Percentiles rank a stretch among this genome's conserved stretches.
Conservation (phyloP, 1,139 yeast species). For the Candida sp. region DNA sequence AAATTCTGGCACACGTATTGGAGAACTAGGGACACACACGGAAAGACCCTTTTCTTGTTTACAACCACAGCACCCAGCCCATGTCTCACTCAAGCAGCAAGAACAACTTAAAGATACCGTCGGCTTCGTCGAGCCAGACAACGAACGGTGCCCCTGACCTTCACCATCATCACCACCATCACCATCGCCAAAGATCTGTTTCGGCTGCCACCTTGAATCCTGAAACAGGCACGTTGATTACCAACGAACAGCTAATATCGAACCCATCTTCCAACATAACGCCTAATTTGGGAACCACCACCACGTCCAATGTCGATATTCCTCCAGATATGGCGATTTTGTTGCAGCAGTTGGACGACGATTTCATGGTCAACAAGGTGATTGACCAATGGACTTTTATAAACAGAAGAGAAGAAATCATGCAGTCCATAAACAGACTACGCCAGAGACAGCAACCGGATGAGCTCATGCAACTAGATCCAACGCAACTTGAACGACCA, state of each 20-base stretch:
- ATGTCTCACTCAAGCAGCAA: conserved; percentile 3
- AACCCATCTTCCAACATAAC: conserved; percentile 12
- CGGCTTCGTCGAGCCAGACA: neutral
- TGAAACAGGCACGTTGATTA: conserved; percentile 12
- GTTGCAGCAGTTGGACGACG: conserved; percentile 48
- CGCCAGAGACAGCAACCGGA: conserved; percentile 37
- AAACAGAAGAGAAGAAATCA: conserved; percentile 49
- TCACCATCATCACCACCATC: too few species aligned
- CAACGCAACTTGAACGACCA: conserved; percentile 55
- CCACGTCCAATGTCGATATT: conserved; percentile 27
- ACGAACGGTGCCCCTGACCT: neutral
- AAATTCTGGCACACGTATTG: too few species aligned
- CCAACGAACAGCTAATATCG: conserved; percentile 2
- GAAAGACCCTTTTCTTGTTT: neutral
- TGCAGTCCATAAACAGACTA: conserved; percentile 39
- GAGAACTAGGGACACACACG: too few species aligned
- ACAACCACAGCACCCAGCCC: neutral
- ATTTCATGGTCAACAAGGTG: conserved; percentile 41
- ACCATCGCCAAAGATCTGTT: conserved; percentile 14
- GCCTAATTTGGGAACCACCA: conserved; percentile 8
- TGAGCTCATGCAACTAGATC: conserved; percentile 28
- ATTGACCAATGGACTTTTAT: conserved; percentile 56
- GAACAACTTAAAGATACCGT: conserved; percentile 1
- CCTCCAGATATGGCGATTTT: conserved; percentile 53
- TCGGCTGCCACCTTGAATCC: conserved; percentile 15